A percentile compares a stretch with the other conserved stretches of the same genome.
Evolutionary conservation across 2,329 filamentous ascomycete species (phyloP).

Genomic region (Lasiodiplodia gonubiensis): DNA sequence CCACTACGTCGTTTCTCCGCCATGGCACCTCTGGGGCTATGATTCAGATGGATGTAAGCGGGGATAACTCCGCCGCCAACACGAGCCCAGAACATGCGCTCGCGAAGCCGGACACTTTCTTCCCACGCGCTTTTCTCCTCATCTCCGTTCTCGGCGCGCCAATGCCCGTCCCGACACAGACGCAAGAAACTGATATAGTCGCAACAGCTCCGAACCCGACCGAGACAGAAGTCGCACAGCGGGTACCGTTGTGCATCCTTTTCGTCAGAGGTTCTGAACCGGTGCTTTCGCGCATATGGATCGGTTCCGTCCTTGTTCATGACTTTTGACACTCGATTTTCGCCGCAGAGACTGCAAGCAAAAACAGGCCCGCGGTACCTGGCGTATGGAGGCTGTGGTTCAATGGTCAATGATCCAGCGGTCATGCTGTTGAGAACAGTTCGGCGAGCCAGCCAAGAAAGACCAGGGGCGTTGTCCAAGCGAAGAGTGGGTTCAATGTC

Average conservation of each 20-base stretch:
- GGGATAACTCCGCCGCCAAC: conserved; percentile 92
- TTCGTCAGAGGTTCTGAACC: conserved; percentile 86
- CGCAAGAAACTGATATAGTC: conserved; percentile 91
- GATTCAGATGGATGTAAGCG: conserved; percentile 44
- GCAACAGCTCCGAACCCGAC: conserved; percentile 82
- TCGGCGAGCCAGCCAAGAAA: conserved; percentile 91
- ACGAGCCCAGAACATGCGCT: conserved; percentile 97
- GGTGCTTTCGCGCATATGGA: conserved; percentile 76
- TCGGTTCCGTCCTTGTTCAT: conserved; percentile 41
- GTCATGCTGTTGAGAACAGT: conserved; percentile 83
- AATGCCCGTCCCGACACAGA: conserved; percentile 90
- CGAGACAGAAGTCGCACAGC: conserved; percentile 86
- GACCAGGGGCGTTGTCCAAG: conserved; percentile 84
- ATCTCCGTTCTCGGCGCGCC: conserved; percentile 81
- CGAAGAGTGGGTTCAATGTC: conserved; percentile 94
- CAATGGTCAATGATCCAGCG: conserved; percentile 85
- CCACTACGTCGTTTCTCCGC: conserved; percentile 34
- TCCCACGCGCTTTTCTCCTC: conserved; percentile 92
- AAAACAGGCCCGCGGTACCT: conserved; percentile 63
- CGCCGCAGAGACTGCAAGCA: conserved; percentile 88
- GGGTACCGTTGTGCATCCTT: conserved; percentile 89
- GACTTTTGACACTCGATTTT: conserved; percentile 60
- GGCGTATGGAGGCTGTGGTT: conserved; percentile 66
- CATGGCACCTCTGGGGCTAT: conserved; percentile 39
- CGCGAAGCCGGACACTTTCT: conserved; percentile 84